A percentile compares a stretch with the other conserved stretches of the same genome.
Conservation (phyloP, 805 yeast species). For the Candida adriatica region DNA sequence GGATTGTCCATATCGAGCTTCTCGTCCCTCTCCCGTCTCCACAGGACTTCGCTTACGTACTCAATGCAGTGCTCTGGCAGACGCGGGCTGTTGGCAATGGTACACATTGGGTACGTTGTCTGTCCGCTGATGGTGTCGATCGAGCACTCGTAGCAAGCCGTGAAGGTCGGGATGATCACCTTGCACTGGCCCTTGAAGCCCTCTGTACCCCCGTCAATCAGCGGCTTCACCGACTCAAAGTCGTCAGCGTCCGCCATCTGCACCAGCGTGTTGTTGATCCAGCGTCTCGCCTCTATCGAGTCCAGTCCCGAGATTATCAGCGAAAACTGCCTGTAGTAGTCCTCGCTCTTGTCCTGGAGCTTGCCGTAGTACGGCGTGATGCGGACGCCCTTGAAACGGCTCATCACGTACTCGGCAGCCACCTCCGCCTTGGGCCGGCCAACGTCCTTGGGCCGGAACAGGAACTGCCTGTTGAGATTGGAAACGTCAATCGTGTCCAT, state of each 20-base stretch:
- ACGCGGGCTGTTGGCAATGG: conserved; percentile 91
- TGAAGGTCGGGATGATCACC: conserved; percentile 74
- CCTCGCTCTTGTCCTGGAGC: conserved; percentile 56
- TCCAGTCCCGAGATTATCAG: conserved; percentile 85
- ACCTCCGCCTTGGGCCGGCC: conserved; percentile 77
- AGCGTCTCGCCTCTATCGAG: conserved; percentile 81
- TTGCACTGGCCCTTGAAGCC: conserved; percentile 90
- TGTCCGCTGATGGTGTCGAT: conserved; percentile 58
- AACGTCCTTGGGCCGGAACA: conserved; percentile 75
- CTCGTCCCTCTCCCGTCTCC: conserved; percentile 49
- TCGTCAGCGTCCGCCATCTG: conserved; percentile 50
- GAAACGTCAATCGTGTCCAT: conserved; percentile 89
- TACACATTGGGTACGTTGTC: conserved; percentile 80
- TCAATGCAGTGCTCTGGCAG: conserved; percentile 92
- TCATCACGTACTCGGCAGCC: conserved; percentile 56
- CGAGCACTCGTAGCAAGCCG: conserved; percentile 93
- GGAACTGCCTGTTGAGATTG: conserved; percentile 85
- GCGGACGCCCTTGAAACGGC: conserved; percentile 35
- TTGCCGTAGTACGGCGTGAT: conserved; percentile 57
- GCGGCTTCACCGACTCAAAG: conserved; percentile 46
- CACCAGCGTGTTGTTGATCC: conserved; percentile 72
- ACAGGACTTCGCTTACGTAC: conserved; percentile 73
- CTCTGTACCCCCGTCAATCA: conserved; percentile 94
- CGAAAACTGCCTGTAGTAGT: conserved; percentile 61
- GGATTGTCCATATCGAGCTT: conserved; percentile 64